Base-by-base conservation (phyloP, 768 basidiomycete species). In the Lepiota brunneoincarnata region DNA sequence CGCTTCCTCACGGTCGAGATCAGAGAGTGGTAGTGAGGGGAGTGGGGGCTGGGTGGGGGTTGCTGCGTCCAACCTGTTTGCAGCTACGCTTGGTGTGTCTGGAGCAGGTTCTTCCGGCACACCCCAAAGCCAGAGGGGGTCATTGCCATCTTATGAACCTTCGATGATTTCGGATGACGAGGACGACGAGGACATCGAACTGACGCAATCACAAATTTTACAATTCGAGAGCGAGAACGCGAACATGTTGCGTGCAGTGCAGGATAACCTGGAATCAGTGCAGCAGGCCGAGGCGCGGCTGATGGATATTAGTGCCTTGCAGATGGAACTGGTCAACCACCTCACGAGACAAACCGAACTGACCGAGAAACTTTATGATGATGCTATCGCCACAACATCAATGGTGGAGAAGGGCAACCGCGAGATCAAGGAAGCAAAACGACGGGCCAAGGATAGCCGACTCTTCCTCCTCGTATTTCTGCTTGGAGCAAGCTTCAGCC, bases 141-240 rank as follows among this genome's bases (percentile, higher is more conserved):
- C 53, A 38, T 39, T 55, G 38, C 55, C 53, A 54, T 69, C 62
- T 37, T 58, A 61, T 53, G 63, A 64, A 31, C 64, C 72, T 24
- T 69, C 70, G 35, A 73, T 66, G 28, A 74, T 75, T 42, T 59
- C 59, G 6, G 58, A 59, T 23, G 81, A 84, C 36, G 83, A 85
- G 45, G 91, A 91, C 49, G 85, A 87, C 36, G 87, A 92, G 53
- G 89, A 92, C 58, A 72, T 87, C 17, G 89, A 93, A 63, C 77
- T 97, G n/a, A 82, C 89, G 0, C 78, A 82, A 39, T 92, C 89
- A 4, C 93, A 94, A 67, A 91, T 97, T 51, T 83, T 91, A 64
- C 91, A 93, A 66, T 98, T 98, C 67, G 93, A 97, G 72, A 74
- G 81, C 9, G 96, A 98, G 69, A 98, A 98, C 64, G 87, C 90